A percentile compares a stretch with the other conserved stretches of the same genome.
Evolutionary conservation across 2,329 filamentous ascomycete species (phyloP).

Genomic region (Sphaerulina populicola): DNA sequence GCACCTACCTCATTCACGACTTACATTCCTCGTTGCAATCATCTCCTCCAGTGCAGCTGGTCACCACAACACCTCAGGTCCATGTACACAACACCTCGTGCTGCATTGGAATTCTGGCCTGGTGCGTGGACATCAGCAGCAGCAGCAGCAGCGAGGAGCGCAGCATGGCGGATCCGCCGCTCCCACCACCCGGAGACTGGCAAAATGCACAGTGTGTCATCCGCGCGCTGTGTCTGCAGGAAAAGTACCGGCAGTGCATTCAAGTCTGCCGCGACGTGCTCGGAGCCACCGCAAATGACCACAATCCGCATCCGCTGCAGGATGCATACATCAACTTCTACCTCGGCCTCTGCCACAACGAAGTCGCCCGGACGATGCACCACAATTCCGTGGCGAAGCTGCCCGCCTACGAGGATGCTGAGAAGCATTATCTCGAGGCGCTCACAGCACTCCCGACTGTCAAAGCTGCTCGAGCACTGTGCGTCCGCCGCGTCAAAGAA

Average conservation of each 20-base stretch:
- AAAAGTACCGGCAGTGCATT: slow-evolving; percentile 29
- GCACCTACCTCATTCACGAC: not conserved
- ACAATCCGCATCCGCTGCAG: slow-evolving; percentile 18
- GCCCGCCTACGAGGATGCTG: slow-evolving; percentile 35
- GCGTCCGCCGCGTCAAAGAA: not conserved
- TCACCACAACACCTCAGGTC: not conserved
- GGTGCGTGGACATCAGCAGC: not conserved
- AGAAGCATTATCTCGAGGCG: slow-evolving; percentile 34
- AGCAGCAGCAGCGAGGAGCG: not conserved
- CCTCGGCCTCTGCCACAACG: slow-evolving; percentile 40
- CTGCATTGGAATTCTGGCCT: not conserved
- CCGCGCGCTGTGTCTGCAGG: slow-evolving; percentile 27
- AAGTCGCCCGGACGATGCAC: slow-evolving; percentile 41
- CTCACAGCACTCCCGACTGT: slow-evolving; percentile 22
- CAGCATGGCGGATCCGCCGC: slow-evolving; percentile 1
- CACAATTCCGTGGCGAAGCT: slow-evolving; percentile 41
- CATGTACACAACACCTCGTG: too few species aligned
- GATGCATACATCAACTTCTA: slow-evolving; percentile 41
- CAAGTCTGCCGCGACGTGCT: slow-evolving; percentile 27
- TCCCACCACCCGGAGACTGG: not conserved
- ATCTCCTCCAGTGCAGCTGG: not conserved
- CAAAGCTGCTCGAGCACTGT: slow-evolving; percentile 13
- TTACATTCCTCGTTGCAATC: not conserved
- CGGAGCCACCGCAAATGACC: slow-evolving; percentile 4
- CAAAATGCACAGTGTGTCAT: slow-evolving; percentile 24